phyloP scores from a whole-genome alignment of 1,139 yeast genomes.

The Fermentozyma sake region DNA sequence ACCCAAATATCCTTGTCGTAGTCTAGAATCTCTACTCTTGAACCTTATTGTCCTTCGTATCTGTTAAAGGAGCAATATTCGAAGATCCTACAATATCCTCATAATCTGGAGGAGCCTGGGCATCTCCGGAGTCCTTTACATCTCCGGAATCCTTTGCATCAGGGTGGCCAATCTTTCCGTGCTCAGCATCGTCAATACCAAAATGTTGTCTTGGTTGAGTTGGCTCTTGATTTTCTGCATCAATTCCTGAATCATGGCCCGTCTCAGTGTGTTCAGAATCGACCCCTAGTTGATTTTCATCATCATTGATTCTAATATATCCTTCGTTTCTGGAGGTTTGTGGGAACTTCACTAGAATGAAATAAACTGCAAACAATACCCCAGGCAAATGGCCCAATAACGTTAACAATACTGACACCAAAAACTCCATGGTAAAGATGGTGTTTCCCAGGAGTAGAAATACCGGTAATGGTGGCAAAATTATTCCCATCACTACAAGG shows the following conservation, averaged over 20 bases:
- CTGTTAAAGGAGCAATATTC: constrained; percentile 9
- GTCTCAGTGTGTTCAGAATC: constrained; percentile 1
- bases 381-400: constrained; percentile 39
- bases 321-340: no score
- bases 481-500: constrained; percentile 27
- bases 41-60: constrained; percentile 28
- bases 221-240: no score
- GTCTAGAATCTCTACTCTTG: constrained; percentile 21
- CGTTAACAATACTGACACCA: constrained; percentile 32
- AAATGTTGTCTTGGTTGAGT: constrained; percentile 1
- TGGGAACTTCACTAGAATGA: no score
- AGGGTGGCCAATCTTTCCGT: no score
- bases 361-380: constrained; percentile 29
- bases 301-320: constrained; percentile 20
- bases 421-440: constrained; percentile 31
- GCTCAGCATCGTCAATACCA: not conserved
- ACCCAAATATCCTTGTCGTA: not conserved
- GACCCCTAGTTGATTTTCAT: constrained; percentile 10
- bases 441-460: constrained; percentile 22
- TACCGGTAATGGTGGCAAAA: constrained; percentile 40
- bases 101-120: constrained; percentile 23
- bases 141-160: not conserved
- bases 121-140: not conserved
- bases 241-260: not conserved
- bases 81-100: constrained; percentile 18